phyloP scores from a whole-genome alignment of 1,284 basidiomycete species.

The Vanrija humicola region DNA sequence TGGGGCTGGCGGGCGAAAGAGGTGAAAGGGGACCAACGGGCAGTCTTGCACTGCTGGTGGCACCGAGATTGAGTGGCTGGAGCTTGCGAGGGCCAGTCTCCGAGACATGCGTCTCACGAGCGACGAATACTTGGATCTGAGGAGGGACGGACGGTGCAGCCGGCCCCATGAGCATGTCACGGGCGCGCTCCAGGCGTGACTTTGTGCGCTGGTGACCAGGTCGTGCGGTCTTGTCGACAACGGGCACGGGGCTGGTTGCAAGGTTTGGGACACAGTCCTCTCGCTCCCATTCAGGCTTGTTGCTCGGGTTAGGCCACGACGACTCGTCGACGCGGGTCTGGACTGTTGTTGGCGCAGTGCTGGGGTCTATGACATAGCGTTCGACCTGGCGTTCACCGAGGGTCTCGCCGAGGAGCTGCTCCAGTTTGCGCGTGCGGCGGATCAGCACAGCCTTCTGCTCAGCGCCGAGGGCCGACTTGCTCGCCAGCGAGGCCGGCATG shows the following conservation, averaged over 20 bases:
- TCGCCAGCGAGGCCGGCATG: constrained; percentile 43
- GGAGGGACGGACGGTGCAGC: too few relatives aligned
- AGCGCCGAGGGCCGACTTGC: constrained; percentile 63
- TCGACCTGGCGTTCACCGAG: constrained; percentile 29
- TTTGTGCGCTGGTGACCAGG: not conserved
- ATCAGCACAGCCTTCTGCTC: constrained; percentile 67
- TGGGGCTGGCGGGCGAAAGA: not conserved
- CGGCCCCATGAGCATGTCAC: too few relatives aligned
- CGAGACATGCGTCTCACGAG: constrained; percentile 22
- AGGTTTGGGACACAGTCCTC: constrained; percentile 26
- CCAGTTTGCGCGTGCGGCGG: constrained; percentile 68
- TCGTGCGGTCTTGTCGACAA: not conserved
- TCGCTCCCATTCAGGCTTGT: constrained; percentile 22
- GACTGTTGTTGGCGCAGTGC: constrained; percentile 13
- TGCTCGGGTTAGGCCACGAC: constrained; percentile 14
- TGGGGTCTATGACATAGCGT: constrained; percentile 31
- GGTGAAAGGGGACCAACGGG: not conserved
- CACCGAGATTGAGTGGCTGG: not conserved
- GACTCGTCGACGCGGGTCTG: constrained; percentile 15
- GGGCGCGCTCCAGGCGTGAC: not conserved
- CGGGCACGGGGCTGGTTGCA: not conserved
- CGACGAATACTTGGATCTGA: constrained; percentile 16
- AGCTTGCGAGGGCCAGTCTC: constrained; percentile 13
- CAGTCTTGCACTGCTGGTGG: too few relatives aligned
- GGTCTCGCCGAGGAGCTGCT: constrained; percentile 63